phyloP scores from a whole-genome alignment of 352 stramenopile genomes.

The Globisporangium middletonii region DNA sequence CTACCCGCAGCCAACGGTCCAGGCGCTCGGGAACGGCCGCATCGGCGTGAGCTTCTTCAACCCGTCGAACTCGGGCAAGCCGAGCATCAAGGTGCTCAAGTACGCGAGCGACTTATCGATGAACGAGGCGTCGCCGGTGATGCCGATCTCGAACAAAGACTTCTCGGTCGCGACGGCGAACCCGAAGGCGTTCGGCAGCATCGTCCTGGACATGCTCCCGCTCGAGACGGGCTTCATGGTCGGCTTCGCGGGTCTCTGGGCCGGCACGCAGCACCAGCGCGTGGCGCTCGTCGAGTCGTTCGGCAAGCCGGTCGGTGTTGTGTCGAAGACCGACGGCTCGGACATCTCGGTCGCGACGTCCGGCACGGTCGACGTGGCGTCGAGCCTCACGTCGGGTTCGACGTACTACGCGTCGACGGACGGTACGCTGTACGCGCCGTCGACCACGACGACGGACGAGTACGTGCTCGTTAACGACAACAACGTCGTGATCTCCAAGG shows the following conservation, averaged over 20 bases:
- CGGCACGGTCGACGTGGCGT: constrained; percentile 45
- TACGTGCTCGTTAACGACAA: constrained; percentile 68
- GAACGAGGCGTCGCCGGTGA: constrained; percentile 36
- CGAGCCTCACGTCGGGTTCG: constrained; percentile 31
- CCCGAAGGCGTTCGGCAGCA: constrained; percentile 37
- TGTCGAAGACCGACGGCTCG: constrained; percentile 46
- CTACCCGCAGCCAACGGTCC: constrained; percentile 61
- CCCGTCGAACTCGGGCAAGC: constrained; percentile 61
- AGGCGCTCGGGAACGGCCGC: constrained; percentile 41
- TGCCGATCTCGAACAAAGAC: constrained; percentile 69
- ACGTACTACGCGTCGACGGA: constrained; percentile 69
- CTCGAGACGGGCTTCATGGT: constrained; percentile 47
- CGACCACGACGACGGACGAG: constrained; percentile 37
- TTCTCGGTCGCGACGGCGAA: constrained; percentile 52
- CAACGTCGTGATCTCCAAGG: constrained; percentile 72
- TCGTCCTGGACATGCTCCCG: constrained; percentile 56
- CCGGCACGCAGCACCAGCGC: constrained; percentile 52
- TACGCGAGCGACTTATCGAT: constrained; percentile 54
- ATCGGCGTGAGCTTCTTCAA: constrained; percentile 71
- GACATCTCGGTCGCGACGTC: constrained; percentile 56
- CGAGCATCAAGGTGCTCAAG: constrained; percentile 70
- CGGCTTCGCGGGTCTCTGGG: constrained; percentile 52
- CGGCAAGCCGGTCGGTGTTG: constrained; percentile 64
- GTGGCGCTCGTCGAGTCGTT: constrained; percentile 67
- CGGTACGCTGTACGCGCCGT: constrained; percentile 46